Conservation (phyloP, 345 rosid genomes). For the Eucalyptus shirleyi region DNA sequence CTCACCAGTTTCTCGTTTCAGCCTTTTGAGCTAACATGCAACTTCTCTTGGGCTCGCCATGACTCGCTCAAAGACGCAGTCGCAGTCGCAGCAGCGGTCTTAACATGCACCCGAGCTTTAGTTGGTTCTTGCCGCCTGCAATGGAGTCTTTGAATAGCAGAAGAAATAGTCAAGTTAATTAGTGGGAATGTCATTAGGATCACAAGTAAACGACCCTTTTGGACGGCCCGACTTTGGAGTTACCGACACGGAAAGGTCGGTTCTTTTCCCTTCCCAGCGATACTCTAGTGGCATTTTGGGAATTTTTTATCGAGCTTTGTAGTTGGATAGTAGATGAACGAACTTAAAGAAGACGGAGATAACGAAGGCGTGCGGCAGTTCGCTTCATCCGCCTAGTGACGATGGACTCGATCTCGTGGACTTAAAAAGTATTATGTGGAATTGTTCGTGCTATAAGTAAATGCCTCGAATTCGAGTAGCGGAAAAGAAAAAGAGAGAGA, state of each 20-base stretch:
- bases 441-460: neutral
- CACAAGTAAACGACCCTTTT: neutral
- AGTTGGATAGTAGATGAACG: conserved; percentile 42
- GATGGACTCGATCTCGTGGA: neutral
- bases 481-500: neutral
- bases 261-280: neutral
- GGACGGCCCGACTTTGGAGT: conserved; percentile 4
- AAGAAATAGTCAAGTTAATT: neutral
- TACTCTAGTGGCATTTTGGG: neutral
- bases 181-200: neutral
- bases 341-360: conserved; percentile 40
- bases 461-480: neutral
- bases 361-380: conserved; percentile 1
- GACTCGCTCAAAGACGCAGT: neutral
- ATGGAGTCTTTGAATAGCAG: neutral
- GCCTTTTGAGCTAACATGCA: neutral
- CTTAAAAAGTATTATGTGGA: neutral
- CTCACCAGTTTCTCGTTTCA: neutral
- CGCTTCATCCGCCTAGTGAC: neutral
- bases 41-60: neutral
- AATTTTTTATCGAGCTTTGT: neutral
- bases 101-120: neutral
- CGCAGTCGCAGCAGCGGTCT: neutral
- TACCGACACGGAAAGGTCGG: conserved; percentile 13
- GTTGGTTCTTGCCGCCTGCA: neutral